Conservation (phyloP, 257 asterid species). For the Dorcoceras hygrometricum region DNA sequence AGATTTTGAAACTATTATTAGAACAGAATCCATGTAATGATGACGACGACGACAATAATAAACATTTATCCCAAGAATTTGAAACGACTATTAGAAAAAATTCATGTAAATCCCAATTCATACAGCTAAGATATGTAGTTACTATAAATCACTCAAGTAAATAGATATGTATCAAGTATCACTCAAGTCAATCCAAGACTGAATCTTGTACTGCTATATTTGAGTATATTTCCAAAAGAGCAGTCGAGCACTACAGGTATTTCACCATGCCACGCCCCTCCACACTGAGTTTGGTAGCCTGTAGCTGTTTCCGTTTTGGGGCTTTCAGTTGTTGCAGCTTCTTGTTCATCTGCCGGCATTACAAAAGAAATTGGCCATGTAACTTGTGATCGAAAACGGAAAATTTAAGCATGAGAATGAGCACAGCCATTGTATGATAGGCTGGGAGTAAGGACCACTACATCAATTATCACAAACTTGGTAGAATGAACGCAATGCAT, state of each 20-base stretch:
- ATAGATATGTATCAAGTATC: neutral
- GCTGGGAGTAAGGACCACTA: constrained; percentile 1
- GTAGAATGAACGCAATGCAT: neutral
- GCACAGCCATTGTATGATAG: neutral
- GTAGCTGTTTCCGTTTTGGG: constrained; percentile 77
- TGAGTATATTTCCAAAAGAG: constrained; percentile 7
- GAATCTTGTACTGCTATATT: neutral
- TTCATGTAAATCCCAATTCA: neutral
- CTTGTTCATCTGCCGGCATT: constrained; percentile 74
- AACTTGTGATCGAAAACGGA: neutral
- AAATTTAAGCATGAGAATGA: neutral
- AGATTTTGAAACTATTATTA: neutral
- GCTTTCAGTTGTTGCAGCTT: constrained; percentile 88
- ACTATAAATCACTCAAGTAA: neutral
- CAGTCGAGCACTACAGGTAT: constrained; percentile 45
- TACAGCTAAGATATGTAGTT: neutral
- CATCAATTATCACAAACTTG: neutral
- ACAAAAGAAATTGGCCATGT: neutral
- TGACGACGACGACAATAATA: no score
- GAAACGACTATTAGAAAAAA: neutral
- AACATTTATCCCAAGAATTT: no score
- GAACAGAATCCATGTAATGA: neutral
- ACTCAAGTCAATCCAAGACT: neutral
- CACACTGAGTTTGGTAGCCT: constrained; percentile 88
- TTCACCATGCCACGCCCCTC: constrained; percentile 98